Conservation (phyloP, 805 yeast species). For the Isabelozyma gotoi region DNA sequence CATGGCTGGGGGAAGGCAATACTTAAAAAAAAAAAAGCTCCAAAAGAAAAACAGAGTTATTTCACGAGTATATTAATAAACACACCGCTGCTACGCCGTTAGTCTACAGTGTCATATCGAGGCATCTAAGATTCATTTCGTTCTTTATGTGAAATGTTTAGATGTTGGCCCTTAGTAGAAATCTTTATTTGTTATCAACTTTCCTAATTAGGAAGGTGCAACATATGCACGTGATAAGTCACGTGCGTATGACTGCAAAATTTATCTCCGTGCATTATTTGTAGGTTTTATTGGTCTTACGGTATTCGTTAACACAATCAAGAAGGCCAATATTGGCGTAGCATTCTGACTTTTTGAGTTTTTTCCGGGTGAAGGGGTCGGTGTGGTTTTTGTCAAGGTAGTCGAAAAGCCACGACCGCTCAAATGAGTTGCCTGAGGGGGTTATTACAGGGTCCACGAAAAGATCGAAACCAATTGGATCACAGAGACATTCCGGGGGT, state of each 20-base stretch:
- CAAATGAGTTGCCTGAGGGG: conserved; percentile 44
- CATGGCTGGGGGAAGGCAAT: conserved; percentile 14
- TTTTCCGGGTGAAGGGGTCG: conserved; percentile 38
- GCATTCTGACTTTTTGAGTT: conserved; percentile 3
- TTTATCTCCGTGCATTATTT: too few relatives aligned
- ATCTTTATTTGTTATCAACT: conserved; percentile 10
- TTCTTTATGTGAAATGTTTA: conserved; percentile 3
- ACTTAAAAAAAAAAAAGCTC: background rate
- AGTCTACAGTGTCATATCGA: conserved; percentile 1
- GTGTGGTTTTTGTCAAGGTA: conserved; percentile 22
- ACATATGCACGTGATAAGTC: background rate
- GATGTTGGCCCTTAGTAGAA: background rate
- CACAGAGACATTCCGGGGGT: conserved; percentile 37
- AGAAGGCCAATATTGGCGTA: conserved; percentile 9
- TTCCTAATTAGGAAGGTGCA: conserved; percentile 17
- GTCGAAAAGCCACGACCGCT: conserved; percentile 33
- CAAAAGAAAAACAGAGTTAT: background rate
- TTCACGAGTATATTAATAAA: too few relatives aligned
- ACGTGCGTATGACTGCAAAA: background rate
- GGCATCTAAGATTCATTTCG: conserved; percentile 6
- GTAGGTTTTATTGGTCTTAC: background rate
- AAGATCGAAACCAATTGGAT: conserved; percentile 42
- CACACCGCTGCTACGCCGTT: too few relatives aligned
- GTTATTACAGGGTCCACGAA: conserved; percentile 46
- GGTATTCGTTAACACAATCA: conserved; percentile 10